Evolutionary conservation across 2,329 filamentous ascomycete species (phyloP).

Genomic region (Claviceps capensis): DNA sequence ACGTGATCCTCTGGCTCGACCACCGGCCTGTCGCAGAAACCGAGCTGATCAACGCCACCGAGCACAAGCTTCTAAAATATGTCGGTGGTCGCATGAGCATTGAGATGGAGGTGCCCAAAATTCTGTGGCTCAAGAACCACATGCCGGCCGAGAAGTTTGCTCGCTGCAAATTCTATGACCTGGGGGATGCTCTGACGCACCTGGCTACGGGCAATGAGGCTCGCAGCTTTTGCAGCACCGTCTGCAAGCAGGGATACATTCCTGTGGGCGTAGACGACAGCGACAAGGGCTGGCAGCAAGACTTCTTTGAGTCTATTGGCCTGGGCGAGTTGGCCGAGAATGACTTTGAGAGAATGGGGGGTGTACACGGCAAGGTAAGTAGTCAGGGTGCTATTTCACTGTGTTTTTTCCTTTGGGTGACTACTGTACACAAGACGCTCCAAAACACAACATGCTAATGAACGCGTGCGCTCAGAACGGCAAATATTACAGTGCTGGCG

Average conservation of each 20-base stretch:
- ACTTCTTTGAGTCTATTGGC: constrained; percentile 79
- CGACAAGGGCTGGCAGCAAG: constrained; percentile 95
- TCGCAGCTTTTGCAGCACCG: constrained; percentile 86
- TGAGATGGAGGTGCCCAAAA: constrained; percentile 99
- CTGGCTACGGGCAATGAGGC: constrained; percentile 86
- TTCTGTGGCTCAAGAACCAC: constrained; percentile 95
- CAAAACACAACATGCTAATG: not conserved
- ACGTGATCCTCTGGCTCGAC: constrained; percentile 95
- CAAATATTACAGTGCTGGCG: constrained; percentile 79
- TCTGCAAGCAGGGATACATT: constrained; percentile 94
- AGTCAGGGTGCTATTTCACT: not conserved
- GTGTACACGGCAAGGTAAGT: constrained; percentile 76
- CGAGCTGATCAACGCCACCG: constrained; percentile 80
- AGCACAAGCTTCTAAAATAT: constrained; percentile 86
- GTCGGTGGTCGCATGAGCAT: constrained; percentile 98
- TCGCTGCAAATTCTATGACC: constrained; percentile 92
- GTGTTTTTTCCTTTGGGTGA: too few relatives aligned
- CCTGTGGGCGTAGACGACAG: constrained; percentile 95
- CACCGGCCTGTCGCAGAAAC: constrained; percentile 87
- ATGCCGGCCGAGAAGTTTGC: constrained; percentile 88
- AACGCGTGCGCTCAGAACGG: constrained; percentile 54
- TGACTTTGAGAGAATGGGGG: constrained; percentile 85
- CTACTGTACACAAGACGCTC: not conserved
- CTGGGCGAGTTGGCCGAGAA: constrained; percentile 73
- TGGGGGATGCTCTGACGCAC: constrained; percentile 86